Evolutionary conservation across 2,329 filamentous ascomycete genomes (phyloP).

Genomic region (Cadophora gregata): DNA sequence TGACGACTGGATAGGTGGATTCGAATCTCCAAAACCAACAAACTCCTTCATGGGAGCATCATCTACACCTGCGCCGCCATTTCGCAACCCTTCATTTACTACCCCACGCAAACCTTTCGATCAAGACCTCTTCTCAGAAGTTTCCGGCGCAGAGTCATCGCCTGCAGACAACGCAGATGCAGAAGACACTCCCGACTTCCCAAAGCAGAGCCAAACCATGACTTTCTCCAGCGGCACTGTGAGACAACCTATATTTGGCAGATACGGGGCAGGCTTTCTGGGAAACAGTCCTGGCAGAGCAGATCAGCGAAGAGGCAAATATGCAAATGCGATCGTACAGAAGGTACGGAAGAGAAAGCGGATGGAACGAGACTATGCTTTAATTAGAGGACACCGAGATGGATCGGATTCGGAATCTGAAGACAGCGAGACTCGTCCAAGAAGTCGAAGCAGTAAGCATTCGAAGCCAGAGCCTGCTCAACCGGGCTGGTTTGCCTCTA

Average conservation of each 20-base stretch:
- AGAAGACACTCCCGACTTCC: constrained; percentile 54
- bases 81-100: constrained; percentile 69
- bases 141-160: constrained; percentile 64
- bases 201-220: constrained; percentile 58
- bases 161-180: constrained; percentile 61
- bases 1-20: constrained; percentile 35
- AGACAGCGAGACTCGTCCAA: constrained; percentile 45
- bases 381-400: constrained; percentile 45
- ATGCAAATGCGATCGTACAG: constrained; percentile 54
- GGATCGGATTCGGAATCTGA: constrained; percentile 46
- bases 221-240: constrained; percentile 56
- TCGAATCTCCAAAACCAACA: constrained; percentile 49
- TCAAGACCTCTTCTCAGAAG: constrained; percentile 58
- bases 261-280: constrained; percentile 49
- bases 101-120: constrained; percentile 66
- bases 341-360: constrained; percentile 56
- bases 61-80: constrained; percentile 53
- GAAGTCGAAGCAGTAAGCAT: constrained; percentile 48
- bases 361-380: constrained; percentile 49
- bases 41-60: constrained; percentile 53
- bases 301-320: constrained; percentile 62
- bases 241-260: constrained; percentile 50
- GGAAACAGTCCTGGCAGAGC: constrained; percentile 63
- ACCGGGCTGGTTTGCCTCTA: constrained; percentile 50
- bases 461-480: constrained; percentile 29